Evolutionary conservation across 352 stramenopile species (phyloP), one percentile per base, ranked within the genome.

Genomic region (Pythium inflatum): DNA sequence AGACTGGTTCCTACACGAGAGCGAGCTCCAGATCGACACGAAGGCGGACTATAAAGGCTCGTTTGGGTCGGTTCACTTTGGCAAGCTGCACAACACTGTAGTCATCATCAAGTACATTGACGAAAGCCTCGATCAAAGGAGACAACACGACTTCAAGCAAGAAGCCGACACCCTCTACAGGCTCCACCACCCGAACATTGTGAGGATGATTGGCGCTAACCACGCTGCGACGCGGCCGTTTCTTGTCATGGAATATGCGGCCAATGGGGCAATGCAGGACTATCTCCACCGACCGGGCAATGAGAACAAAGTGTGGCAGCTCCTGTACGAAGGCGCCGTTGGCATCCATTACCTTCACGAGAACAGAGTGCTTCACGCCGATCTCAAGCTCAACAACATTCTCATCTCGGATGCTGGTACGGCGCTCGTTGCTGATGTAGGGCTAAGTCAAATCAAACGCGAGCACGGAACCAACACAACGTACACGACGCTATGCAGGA

Each of bases 131-230:
- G 48, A 54, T 13, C 12, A 2, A 12, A 9, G 22, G 7, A 8
- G 24, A 6, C 8, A 41, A 34, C 2, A 11, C 1, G 40, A 22
- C 8, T 31, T 70, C 31, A 4, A 34, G 6, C 46, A 36, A 11
- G 62, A 70, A 30, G 54, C 31, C 1, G 16, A 55, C 6, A 13
- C 95, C 5, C 98, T 97, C 92, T 95, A 95, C 60, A 85, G 84
- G 22, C 68, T 98, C 0, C 69, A 77, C 2, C 93, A 98, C 69
- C 79, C 79, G 14, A 94, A 96, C 70, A 76, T 98, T 46, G 82
- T 98, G 0, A 73, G 82, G 28, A 86, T 98, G 76, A 74, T 74
- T 28, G 76, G 71, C 1, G 71, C 71, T 3, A 76, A 70, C 16
- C 65, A 80, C n/a, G 22, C 75, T n/a, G 30, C 45, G 0, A 40